Evolutionary conservation across 148 eudicot genomes (phyloP), one percentile per base, ranked within the genome.

Genomic region (Gaultheria prostrata): DNA sequence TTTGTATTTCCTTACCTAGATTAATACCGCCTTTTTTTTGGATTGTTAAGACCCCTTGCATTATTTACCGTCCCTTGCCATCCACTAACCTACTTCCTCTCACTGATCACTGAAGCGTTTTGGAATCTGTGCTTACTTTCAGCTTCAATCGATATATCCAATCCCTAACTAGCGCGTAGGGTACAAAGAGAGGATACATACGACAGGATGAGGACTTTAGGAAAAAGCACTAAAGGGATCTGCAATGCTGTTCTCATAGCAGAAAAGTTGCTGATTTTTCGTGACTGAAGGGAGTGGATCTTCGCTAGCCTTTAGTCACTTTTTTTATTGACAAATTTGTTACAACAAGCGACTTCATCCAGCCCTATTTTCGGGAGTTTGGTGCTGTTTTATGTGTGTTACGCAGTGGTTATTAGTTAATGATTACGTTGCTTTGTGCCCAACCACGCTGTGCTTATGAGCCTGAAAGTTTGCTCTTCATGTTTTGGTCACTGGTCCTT

Each of bases 391-490:
- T 71, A 78, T 70, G 48, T 78, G 21, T 39, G 32, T 53, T 56
- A 20, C 2, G 13, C 9, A 18, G 28, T 84, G 82, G 61, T 57
- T 39, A 39, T 39, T 39, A 39, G 43, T 39, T 63, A 83, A 57
- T 65, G 51, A 53, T n/a, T 84, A 28, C 72, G 73, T 43, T 24
- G 67, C 33, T 82, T 51, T 71, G 49, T 50, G 21, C 45, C 43
- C 15, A 8, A 49, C 59, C 30, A 70, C 7, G 12, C 53, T 71
- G 18, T 71, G 76, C 51, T 28, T 69, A 14, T 17, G 12, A 45
- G 26, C 53, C 33, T 77, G 45, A 18, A 32, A 45, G 74, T 63
- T 63, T 10, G 43, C 74, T 17, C 56, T 78, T 79, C n/a, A 28
- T 80, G 14, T 45, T 15, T 61, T 61, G 82, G 74, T 80, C 26